A percentile compares a stretch with the other conserved stretches of the same genome.
These are phyloP conservation scores for Paramecium caudatum DNA, from an alignment of 73 alveolate genomes.

Conservation along the genomic window DNA sequence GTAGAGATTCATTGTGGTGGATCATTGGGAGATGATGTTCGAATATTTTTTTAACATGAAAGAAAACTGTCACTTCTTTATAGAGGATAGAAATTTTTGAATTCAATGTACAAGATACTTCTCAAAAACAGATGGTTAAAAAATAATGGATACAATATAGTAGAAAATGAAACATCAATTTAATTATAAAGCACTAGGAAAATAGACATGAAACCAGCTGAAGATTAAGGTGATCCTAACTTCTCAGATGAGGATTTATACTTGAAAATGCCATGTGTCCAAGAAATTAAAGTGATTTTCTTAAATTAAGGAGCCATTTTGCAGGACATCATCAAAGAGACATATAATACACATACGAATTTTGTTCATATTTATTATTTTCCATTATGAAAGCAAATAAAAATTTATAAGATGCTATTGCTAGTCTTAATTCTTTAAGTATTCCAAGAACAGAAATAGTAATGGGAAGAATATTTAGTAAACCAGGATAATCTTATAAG, in stretches of 20 bases:
- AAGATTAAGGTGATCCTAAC: slow-evolving; percentile 70
- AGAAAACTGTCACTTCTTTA: slow-evolving; percentile 46
- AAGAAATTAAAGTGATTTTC: slow-evolving; percentile 74
- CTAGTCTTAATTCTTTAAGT: slow-evolving; percentile 39
- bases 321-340: slow-evolving; percentile 71
- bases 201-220: slow-evolving; percentile 12
- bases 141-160: slow-evolving; percentile 67
- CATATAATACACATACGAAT: slow-evolving; percentile 66
- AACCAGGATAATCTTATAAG: slow-evolving; percentile 67
- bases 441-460: slow-evolving; percentile 69
- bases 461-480: slow-evolving; percentile 61
- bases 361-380: slow-evolving; percentile 69
- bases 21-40: slow-evolving; percentile 73
- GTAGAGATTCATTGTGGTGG: slow-evolving; percentile 78
- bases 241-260: slow-evolving; percentile 73
- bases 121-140: slow-evolving; percentile 75
- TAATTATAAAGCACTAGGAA: slow-evolving; percentile 40
- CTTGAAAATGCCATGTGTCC: slow-evolving; percentile 74
- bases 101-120: slow-evolving; percentile 63
- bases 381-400: slow-evolving; percentile 74
- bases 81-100: slow-evolving; percentile 73
- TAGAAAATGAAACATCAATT: slow-evolving; percentile 67
- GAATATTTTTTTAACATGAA: slow-evolving; percentile 65
- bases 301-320: slow-evolving; percentile 74
- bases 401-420: slow-evolving; percentile 71